Percentiles rank a stretch among this genome's conserved stretches.
Conservation (phyloP, 2,329 filamentous ascomycete species). For the Aspergillus bombycis region DNA sequence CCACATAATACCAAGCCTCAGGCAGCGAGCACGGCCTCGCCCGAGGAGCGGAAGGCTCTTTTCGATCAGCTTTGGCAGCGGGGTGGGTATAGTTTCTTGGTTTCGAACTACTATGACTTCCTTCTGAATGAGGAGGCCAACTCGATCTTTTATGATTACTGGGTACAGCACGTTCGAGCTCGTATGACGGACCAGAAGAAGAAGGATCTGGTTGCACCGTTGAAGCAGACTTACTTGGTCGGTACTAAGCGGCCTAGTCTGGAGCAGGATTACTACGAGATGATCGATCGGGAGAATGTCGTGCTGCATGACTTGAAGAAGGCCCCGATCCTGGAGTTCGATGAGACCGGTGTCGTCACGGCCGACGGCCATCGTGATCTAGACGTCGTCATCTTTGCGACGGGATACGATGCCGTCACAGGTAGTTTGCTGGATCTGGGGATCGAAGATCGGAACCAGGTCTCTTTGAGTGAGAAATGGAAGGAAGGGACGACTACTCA, state of each 20-base stretch:
- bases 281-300: constrained; percentile 50
- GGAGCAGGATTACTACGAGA: constrained; percentile 55
- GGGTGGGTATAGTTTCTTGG: constrained; percentile 59
- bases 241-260: constrained; percentile 54
- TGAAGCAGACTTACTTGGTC: constrained; percentile 55
- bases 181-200: constrained; percentile 54
- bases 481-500: constrained; percentile 25
- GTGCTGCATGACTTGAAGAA: constrained; percentile 49
- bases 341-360: constrained; percentile 41
- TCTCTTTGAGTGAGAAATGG: constrained; percentile 20
- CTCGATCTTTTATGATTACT: constrained; percentile 57
- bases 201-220: constrained; percentile 56
- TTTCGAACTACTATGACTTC: constrained; percentile 51
- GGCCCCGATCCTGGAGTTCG: constrained; percentile 46
- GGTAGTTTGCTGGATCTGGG: constrained; percentile 18
- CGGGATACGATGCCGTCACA: constrained; percentile 20
- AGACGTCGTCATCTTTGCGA: constrained; percentile 8
- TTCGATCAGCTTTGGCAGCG: constrained; percentile 55
- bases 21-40: constrained; percentile 55
- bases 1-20: neutral
- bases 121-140: constrained; percentile 49
- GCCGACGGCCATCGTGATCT: neutral
- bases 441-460: constrained; percentile 17
- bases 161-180: constrained; percentile 53
- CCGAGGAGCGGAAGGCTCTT: constrained; percentile 52